A percentile compares a stretch with the other conserved stretches of the same genome.
phyloP scores from a whole-genome alignment of 352 stramenopile genomes.

The Elongisporangium anandrum region DNA sequence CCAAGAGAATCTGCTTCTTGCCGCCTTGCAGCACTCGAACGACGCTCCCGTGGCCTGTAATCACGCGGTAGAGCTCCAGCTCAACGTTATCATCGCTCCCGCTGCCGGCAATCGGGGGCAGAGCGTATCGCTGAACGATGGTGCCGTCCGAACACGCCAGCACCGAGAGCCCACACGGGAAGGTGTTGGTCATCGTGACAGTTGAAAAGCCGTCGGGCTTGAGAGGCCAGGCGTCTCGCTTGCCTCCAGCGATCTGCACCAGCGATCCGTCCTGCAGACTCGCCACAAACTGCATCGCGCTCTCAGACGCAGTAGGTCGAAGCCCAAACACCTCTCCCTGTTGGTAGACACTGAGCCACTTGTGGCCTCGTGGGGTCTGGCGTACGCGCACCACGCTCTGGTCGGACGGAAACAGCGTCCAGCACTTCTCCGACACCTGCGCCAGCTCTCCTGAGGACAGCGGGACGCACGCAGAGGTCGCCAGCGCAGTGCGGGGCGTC shows the following conservation, averaged over 20 bases:
- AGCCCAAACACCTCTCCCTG: slow-evolving; percentile 60
- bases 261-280: slow-evolving; percentile 51
- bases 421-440: slow-evolving; percentile 38
- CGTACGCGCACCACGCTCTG: slow-evolving; percentile 57
- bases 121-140: slow-evolving; percentile 40
- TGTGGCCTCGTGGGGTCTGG: slow-evolving; percentile 28
- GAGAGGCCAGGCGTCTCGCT: slow-evolving; percentile 10
- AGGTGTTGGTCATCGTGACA: slow-evolving; percentile 40
- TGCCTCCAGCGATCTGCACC: slow-evolving; percentile 35
- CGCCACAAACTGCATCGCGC: slow-evolving; percentile 42
- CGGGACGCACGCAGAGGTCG: slow-evolving; percentile 36
- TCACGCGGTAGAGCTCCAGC: slow-evolving; percentile 35
- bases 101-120: background rate
- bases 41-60: slow-evolving; percentile 53
- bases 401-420: slow-evolving; percentile 57
- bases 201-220: slow-evolving; percentile 51
- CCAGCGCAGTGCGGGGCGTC: slow-evolving; percentile 48
- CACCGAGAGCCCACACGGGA: slow-evolving; percentile 44
- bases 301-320: slow-evolving; percentile 10
- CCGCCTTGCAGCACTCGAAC: slow-evolving; percentile 37
- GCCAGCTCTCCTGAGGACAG: slow-evolving; percentile 47
- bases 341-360: slow-evolving; percentile 69
- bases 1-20: slow-evolving; percentile 33
- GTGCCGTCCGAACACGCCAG: slow-evolving; percentile 55
- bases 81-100: slow-evolving; percentile 3